Evolutionary conservation across 305 asterid species (phyloP), one percentile per base, ranked within the genome.

Genomic region (Withania somnifera): DNA sequence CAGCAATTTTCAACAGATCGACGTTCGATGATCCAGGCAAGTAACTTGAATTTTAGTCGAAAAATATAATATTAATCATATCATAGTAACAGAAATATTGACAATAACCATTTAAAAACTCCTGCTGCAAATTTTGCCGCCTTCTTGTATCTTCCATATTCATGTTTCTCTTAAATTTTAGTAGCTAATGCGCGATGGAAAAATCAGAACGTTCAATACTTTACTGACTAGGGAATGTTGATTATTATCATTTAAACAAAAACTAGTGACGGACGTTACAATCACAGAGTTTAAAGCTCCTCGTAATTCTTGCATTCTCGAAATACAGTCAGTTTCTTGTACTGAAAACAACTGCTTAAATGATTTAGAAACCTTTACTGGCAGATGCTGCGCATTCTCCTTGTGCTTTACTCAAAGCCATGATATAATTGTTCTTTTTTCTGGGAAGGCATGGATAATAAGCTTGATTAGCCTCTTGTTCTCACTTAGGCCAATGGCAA

Each of bases 11-110:
- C 98, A 47, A 47, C 92, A 7, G 98, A 93, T 40, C 92, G 99
- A 79, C 99, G 98, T 85, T 82, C 82, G 50, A 96, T 96, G 98
- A 90, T 91, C 88, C 94, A 94, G 95, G 99, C 90, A 87, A 52
- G 87, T 78, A 56, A 26, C 60, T 79, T 79, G 45, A 47, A 0
- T 47, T 47, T 73, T 45, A 47, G 60, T 45, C 3, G 10, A 47
- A 20, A 20, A 64, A 45, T 82, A 34, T 14, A 56, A 80, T 79
- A 42, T 57, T 11, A 63, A 53, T 11, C 63, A 17, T 14, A 34
- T 19, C 77, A 20, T n/a, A 34, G 78, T 76, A 79, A 61, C 79
- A 52, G 3, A 32, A 66, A 22, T 68, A 36, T 36, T 51, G 60
- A 15, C 36, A 79, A 19, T 14, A 42, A 26, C 40, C 53, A 73